phyloP scores from a whole-genome alignment of 257 asterid genomes.

The Capsicum rhomboideum region DNA sequence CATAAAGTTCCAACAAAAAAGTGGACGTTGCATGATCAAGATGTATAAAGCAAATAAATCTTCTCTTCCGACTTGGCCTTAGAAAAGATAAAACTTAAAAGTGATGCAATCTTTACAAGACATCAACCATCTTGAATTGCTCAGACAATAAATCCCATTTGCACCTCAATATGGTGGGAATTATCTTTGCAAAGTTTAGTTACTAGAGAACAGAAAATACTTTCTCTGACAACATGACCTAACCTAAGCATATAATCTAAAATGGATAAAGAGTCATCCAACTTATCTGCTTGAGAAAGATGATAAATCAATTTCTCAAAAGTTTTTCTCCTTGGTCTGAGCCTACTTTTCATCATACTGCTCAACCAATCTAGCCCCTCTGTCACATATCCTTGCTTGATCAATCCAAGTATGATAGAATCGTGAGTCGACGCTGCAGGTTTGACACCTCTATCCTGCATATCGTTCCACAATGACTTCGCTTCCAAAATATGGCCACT shows the following conservation, averaged over 20 bases:
- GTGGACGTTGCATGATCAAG: background rate
- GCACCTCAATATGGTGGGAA: slow-evolving; percentile 9
- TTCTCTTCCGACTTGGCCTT: background rate
- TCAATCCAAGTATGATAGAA: slow-evolving; percentile 36
- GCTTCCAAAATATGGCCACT: slow-evolving; percentile 45
- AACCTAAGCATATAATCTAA: slow-evolving; percentile 39
- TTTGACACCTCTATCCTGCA: slow-evolving; percentile 37
- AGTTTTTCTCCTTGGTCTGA: slow-evolving; percentile 37
- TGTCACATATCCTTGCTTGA: slow-evolving; percentile 31
- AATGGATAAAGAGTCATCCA: slow-evolving; percentile 34
- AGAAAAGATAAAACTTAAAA: background rate
- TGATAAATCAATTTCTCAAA: slow-evolving; percentile 37
- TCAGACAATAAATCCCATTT: slow-evolving; percentile 14
- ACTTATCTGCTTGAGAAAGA: slow-evolving; percentile 31
- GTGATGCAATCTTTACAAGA: background rate
- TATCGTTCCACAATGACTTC: slow-evolving; percentile 42
- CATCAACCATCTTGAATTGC: background rate
- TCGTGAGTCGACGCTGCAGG: slow-evolving; percentile 25
- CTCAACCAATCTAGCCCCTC: slow-evolving; percentile 43
- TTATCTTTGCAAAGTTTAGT: slow-evolving; percentile 37
- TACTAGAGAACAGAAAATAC: slow-evolving; percentile 27
- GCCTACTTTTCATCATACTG: slow-evolving; percentile 28
- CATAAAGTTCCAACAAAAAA: background rate
- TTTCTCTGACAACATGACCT: slow-evolving; percentile 30
- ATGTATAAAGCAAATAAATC: background rate